Base-by-base conservation (phyloP, 305 asterid species). In the Plantago rigida region DNA sequence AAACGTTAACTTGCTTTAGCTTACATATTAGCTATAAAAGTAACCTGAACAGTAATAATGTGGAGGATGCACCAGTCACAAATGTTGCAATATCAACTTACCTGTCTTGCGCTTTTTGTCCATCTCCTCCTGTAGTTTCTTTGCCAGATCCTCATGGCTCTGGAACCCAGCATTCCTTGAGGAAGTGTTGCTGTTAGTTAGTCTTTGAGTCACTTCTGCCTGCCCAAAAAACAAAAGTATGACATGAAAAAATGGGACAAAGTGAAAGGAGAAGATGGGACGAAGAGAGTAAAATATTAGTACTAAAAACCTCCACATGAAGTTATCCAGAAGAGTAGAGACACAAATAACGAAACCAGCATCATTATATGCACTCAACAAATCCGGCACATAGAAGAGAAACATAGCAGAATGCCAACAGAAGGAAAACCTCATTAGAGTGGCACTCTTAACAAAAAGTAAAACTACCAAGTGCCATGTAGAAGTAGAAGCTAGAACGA, bases 71-170 rank as follows among this genome's bases (percentile, higher is more conserved):
- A 56, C 19, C 19, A 17, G 19, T 17, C 19, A 17, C 13, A 14
- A 29, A 28, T 44, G 26, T 49, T 54, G 48, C 68, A 59, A 48
- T 47, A 28, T 12, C 56, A 29, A 61, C 26, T 79, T 77, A 82
- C 76, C 77, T 65, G 75, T 69, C 80, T 76, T 83, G 72, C 87
- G 82, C 60, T 89, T 87, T 71, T 75, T 89, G 70, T 85, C 85
- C 94, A 89, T 84, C 87, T 82, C 97, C 81, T 82, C 90, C 95
- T 87, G 85, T 47, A 85, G 89, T 69, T 77, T 85, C 79, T 81
- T 85, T 17, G 93, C 96, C 73, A 85, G 96, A 72, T 85, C 92
- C 65, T 80, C 92, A 63, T 87, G 96, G 75, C 86, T 85, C 69
- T 77, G 87, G 68, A 78, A 59, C 64, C 85, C 87, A 67, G 70